Percentiles rank a stretch among this genome's conserved stretches.
Evolutionary conservation across 164 flowering plant genomes (phyloP).

Genomic region (Echeveria elegans): DNA sequence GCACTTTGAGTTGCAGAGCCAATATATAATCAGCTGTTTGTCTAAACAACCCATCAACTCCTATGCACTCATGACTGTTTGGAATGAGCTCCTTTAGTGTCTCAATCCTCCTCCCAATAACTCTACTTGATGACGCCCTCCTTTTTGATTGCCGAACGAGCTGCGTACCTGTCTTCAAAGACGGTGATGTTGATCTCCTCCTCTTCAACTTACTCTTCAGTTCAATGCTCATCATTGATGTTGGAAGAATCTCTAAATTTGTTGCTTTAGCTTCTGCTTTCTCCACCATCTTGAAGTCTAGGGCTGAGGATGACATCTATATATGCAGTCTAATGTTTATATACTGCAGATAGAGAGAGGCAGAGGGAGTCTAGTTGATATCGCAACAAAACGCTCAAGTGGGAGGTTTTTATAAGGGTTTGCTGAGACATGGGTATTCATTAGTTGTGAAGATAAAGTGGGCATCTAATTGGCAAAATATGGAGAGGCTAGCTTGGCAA

Average conservation of each 20-base stretch:
- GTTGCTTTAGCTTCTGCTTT: background rate
- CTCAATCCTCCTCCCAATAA: constrained; percentile 30
- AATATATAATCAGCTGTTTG: constrained; percentile 70
- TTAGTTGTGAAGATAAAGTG: background rate
- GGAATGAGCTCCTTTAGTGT: constrained; percentile 60
- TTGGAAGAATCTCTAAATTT: background rate
- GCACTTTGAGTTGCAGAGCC: constrained; percentile 49
- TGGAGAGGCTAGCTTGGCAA: constrained; percentile 6
- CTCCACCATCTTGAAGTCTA: background rate
- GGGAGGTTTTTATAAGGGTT: constrained; percentile 7
- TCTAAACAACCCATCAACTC: constrained; percentile 52
- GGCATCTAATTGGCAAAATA: constrained; percentile 1
- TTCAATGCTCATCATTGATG: constrained; percentile 8
- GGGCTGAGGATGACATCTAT: background rate
- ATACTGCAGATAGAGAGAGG: background rate
- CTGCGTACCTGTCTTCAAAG: too few relatives aligned
- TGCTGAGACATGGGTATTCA: constrained; percentile 3
- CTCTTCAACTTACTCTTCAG: constrained; percentile 21
- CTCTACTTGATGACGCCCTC: background rate
- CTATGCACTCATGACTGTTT: constrained; percentile 25
- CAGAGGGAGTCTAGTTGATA: background rate
- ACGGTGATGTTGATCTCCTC: constrained; percentile 2
- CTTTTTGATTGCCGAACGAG: background rate
- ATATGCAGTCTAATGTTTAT: background rate
- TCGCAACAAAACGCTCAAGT: background rate